Percentiles rank a stretch among this genome's conserved stretches.
These are phyloP conservation scores for Ananas comosus DNA, from an alignment of 176 grass and related monocot genomes.

Conservation along the genomic window DNA sequence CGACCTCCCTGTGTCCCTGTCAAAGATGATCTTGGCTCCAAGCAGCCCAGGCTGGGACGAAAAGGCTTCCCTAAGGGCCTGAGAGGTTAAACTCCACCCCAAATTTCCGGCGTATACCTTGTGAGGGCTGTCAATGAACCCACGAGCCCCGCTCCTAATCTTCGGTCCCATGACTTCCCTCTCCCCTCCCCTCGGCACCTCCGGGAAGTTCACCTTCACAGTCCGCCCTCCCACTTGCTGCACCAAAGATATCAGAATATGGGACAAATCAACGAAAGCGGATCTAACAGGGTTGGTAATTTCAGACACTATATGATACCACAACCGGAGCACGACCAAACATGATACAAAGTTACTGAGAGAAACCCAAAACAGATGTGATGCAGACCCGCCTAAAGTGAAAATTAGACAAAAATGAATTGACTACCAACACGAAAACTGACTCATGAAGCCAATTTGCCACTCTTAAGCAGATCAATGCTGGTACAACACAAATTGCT, in stretches of 20 bases:
- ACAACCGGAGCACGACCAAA: no score
- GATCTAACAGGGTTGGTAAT: no score
- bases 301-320: no score
- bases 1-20: conserved; percentile 55
- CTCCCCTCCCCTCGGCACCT: conserved; percentile 80
- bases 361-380: no score
- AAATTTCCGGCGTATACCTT: conserved; percentile 92
- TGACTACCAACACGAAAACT: no score
- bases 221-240: conserved; percentile 64
- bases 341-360: no score
- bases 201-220: conserved; percentile 76
- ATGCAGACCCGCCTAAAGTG: neutral
- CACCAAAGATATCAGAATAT: conserved; percentile 15
- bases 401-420: neutral
- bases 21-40: conserved; percentile 66
- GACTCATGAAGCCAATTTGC: no score
- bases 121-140: conserved; percentile 49
- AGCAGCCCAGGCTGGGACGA: conserved; percentile 44
- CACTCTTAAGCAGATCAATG: no score
- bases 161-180: conserved; percentile 27
- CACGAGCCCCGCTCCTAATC: conserved; percentile 23
- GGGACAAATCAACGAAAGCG: neutral
- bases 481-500: no score
- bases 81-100: conserved; percentile 68
- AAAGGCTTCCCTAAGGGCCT: conserved; percentile 46